Evolutionary conservation across 805 yeast genomes (phyloP).

Genomic region (Cephaloascus albidus): DNA sequence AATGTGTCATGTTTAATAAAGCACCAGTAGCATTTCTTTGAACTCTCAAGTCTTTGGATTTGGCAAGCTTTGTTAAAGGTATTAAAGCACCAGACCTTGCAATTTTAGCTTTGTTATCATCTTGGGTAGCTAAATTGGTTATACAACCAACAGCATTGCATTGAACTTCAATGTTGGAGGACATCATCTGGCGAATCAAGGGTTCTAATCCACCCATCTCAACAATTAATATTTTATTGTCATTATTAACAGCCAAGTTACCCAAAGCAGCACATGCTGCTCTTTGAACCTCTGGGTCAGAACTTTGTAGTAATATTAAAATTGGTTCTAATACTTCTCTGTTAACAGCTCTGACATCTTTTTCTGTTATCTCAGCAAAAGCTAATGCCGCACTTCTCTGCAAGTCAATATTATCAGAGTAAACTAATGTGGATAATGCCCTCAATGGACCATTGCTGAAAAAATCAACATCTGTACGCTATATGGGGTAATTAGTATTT

Average conservation of each 20-base stretch:
- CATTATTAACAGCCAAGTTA: conserved; percentile 95
- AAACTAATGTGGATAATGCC: conserved; percentile 86
- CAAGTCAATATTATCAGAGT: conserved; percentile 88
- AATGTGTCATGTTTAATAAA: conserved; percentile 93
- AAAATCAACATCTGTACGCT: conserved; percentile 75
- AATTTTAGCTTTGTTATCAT: conserved; percentile 90
- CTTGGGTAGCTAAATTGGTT: conserved; percentile 96
- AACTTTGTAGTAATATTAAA: conserved; percentile 71
- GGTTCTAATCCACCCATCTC: conserved; percentile 99
- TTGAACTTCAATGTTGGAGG: conserved; percentile 94
- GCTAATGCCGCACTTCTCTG: conserved; percentile 97
- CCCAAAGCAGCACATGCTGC: conserved; percentile 99
- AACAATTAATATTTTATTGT: conserved; percentile 84
- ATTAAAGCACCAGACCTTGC: conserved; percentile 94
- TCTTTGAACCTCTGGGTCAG: conserved; percentile 91
- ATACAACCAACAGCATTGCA: conserved; percentile 99
- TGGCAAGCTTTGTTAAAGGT: conserved; percentile 90
- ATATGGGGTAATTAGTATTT: background rate
- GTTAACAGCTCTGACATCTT: conserved; percentile 84
- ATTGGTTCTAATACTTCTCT: conserved; percentile 93
- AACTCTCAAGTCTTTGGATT: conserved; percentile 88
- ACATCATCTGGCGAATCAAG: conserved; percentile 93
- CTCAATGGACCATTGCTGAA: conserved; percentile 79
- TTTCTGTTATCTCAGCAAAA: conserved; percentile 96
- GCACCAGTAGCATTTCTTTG: conserved; percentile 99